Base-by-base conservation (phyloP, 768 basidiomycete genomes). In the Tricholoma flavovirens region DNA sequence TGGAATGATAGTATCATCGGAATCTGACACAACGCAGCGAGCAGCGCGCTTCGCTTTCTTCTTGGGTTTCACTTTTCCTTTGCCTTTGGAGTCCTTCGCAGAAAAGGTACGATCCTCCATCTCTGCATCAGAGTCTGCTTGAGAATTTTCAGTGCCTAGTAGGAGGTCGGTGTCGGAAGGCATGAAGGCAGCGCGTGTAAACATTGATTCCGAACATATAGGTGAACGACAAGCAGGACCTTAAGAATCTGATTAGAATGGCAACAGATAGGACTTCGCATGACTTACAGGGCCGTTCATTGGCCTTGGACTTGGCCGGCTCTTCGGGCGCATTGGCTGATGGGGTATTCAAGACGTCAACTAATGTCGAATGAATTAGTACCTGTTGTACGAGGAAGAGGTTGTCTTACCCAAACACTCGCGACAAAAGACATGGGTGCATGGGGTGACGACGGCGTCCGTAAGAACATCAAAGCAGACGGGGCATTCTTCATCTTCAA, bases 171-270 rank as follows among this genome's bases (percentile, higher is more conserved):
- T 69, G 36, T 82, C 77, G 5, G 77, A 73, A 4, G 86, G 83
- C 59, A 86, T 80, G 65, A 91, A 90, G 0, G 83, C 84, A 1
- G 64, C 64, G 7, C 81, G 79, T 4, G 70, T 60, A 69, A 87
- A 91, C 1, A 87, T 49, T 53, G 71, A 76, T 11, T 77, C 69
- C 9, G 65, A 64, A 30, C 67, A 73, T 42, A 90, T 75, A 1
- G 77, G 66, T 1, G 68, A 60, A 33, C 87, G 83, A 62, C 88
- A 91, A 43, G 77, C 67, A n/a, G 86, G 86, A 60, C 84, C 83
- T 77, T 24, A 14, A 21, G 40, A 51, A 40, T 17, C 10, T 30
- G 15, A 53, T 57, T 4, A 57, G 26, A 52, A 30, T 19, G 30
- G 15, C 55, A 17, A 56, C 51, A 26, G 4, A 22, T n/a, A 12